These are phyloP conservation scores for Hibiscus mutabilis DNA, from an alignment of 345 rosid genomes.

Conservation along the genomic window DNA sequence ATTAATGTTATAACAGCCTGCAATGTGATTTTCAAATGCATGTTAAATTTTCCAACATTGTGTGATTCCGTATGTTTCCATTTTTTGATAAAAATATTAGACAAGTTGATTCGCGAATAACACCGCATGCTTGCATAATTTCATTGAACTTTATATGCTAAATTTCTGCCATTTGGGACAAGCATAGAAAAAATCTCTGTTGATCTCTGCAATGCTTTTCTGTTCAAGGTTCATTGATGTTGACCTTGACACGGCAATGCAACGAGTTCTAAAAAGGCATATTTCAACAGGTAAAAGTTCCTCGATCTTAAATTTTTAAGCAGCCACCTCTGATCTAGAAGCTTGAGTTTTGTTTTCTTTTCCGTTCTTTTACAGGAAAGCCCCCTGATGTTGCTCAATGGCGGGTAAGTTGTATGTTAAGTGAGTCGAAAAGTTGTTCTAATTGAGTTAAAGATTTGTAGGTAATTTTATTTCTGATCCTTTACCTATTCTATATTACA, in stretches of 20 bases:
- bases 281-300: slow-evolving; percentile 56
- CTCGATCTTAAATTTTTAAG: background rate
- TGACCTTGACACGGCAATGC: slow-evolving; percentile 68
- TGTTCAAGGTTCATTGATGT: slow-evolving; percentile 65
- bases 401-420: slow-evolving; percentile 42
- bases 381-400: slow-evolving; percentile 67
- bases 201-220: slow-evolving; percentile 9
- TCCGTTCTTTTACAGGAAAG: slow-evolving; percentile 47
- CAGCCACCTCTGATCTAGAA: background rate
- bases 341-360: background rate
- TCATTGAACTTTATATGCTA: background rate
- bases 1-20: background rate
- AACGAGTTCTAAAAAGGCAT: slow-evolving; percentile 66
- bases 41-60: background rate
- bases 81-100: background rate
- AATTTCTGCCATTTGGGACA: background rate
- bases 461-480: background rate
- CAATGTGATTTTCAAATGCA: background rate
- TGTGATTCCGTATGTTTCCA: background rate
- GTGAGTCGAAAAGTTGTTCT: background rate
- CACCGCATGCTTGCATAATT: background rate
- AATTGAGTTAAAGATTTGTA: background rate
- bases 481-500: slow-evolving; percentile 11
- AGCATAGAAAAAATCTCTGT: background rate
- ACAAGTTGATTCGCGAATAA: background rate